phyloP scores from a whole-genome alignment of 1,284 basidiomycete genomes.

The Fistulina hepatica region DNA sequence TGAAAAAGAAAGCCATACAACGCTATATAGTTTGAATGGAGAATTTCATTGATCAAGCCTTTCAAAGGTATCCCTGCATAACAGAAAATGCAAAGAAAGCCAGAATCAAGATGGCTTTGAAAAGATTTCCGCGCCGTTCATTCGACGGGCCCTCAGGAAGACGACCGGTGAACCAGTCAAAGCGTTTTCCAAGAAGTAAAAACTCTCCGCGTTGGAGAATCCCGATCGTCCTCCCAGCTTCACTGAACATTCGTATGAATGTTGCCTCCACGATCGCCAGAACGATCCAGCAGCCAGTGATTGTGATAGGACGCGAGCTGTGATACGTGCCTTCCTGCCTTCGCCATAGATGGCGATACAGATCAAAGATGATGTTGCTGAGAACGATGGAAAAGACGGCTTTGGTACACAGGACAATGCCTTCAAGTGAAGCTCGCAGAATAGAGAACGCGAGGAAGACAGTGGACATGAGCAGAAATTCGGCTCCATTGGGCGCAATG shows the following conservation, averaged over 20 bases:
- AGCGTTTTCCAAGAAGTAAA: constrained; percentile 28
- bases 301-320: constrained; percentile 24
- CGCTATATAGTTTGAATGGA: no score
- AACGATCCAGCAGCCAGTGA: constrained; percentile 28
- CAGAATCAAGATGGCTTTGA: not conserved
- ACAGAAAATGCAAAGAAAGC: no score
- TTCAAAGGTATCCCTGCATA: no score
- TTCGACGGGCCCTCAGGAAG: constrained; percentile 29
- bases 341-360: constrained; percentile 36
- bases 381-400: constrained; percentile 24
- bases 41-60: no score
- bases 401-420: constrained; percentile 16
- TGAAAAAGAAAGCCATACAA: no score
- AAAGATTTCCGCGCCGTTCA: constrained; percentile 35
- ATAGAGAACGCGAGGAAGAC: constrained; percentile 7
- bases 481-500: constrained; percentile 38
- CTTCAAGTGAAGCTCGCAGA: constrained; percentile 1
- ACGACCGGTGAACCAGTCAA: constrained; percentile 45
- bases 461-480: constrained; percentile 28
- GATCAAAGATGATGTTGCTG: constrained; percentile 37
- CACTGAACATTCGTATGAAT: constrained; percentile 39
- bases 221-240: constrained; percentile 37
- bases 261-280: constrained; percentile 37
- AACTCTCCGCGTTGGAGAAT: constrained; percentile 34
- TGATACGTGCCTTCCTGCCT: constrained; percentile 19